Evolutionary conservation across 106 monocot genomes (phyloP).

Genomic region (Agapanthus africanus): DNA sequence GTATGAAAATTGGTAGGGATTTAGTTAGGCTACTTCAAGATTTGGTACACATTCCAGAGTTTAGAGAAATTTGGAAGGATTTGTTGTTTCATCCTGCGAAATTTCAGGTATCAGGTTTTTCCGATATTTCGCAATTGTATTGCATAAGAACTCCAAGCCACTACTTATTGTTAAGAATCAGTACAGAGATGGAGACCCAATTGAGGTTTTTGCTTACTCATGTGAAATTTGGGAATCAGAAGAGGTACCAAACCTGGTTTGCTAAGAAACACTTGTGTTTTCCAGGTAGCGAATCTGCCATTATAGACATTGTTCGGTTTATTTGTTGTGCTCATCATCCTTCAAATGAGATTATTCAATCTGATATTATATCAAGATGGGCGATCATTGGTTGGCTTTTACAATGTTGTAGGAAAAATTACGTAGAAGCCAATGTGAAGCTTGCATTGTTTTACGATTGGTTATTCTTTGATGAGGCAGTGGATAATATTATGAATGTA

Average conservation of each 20-base stretch:
- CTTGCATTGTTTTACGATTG: conserved; percentile 92
- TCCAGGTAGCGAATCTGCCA: conserved; percentile 47
- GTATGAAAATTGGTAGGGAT: conserved; percentile 59
- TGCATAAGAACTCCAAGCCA: conserved; percentile 30
- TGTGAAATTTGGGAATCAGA: conserved; percentile 74
- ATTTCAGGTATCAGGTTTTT: conserved; percentile 32
- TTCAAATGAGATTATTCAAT: conserved; percentile 50
- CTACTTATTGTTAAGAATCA: conserved; percentile 47
- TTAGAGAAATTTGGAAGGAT: conserved; percentile 65
- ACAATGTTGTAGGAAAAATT: conserved; percentile 48
- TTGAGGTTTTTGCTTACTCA: conserved; percentile 66
- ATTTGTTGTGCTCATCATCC: conserved; percentile 66
- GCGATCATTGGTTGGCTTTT: conserved; percentile 87
- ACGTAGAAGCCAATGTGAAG: conserved; percentile 69
- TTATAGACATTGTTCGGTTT: conserved; percentile 60
- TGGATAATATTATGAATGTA: conserved; percentile 67
- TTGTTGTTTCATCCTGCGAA: conserved; percentile 31
- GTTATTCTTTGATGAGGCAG: conserved; percentile 60
- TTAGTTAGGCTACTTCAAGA: conserved; percentile 71
- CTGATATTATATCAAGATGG: conserved; percentile 68
- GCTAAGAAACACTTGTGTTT: conserved; percentile 44
- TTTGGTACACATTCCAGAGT: conserved; percentile 46
- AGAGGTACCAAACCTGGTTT: conserved; percentile 85
- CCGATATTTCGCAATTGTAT: conserved; percentile 52
- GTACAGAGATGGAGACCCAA: conserved; percentile 62